Evolutionary conservation across 176 grass and related monocot genomes (phyloP).

Genomic region (Pontederia paniculata): DNA sequence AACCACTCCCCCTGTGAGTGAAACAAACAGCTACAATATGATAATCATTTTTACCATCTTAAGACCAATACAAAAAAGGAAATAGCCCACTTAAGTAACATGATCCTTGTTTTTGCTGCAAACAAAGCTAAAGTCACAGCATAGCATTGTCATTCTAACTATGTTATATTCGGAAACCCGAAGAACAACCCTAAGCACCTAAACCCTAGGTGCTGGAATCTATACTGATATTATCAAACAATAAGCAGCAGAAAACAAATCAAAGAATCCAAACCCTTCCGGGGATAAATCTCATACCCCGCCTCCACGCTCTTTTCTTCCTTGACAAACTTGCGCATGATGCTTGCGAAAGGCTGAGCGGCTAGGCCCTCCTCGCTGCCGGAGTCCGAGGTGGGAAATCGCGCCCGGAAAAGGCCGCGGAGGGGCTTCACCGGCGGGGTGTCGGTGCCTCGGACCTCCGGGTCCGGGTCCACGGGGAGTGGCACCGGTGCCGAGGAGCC

Average conservation of each 20-base stretch:
- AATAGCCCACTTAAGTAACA: too few relatives aligned
- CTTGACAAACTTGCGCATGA: conserved; percentile 52
- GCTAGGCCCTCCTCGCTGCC: not conserved
- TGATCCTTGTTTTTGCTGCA: too few relatives aligned
- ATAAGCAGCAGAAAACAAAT: not conserved
- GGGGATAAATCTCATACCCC: conserved; percentile 11
- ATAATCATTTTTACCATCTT: too few relatives aligned
- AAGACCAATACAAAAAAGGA: too few relatives aligned
- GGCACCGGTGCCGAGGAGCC: not conserved
- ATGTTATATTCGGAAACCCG: too few relatives aligned
- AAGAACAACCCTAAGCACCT: too few relatives aligned
- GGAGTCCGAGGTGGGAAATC: not conserved
- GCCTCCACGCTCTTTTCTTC: conserved; percentile 1
- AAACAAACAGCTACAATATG: too few relatives aligned
- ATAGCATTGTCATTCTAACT: too few relatives aligned
- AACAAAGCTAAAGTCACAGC: too few relatives aligned
- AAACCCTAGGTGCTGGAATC: too few relatives aligned
- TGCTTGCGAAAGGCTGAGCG: conserved; percentile 32
- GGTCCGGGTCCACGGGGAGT: not conserved
- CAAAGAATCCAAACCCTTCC: conserved; percentile 24
- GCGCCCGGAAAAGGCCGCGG: conserved; percentile 17
- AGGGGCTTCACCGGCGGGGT: conserved; percentile 46
- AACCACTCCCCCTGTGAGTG: too few relatives aligned
- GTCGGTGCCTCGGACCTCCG: conserved; percentile 37
- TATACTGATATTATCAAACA: not conserved